Evolutionary conservation across 371 early-diverging fungal genomes (phyloP).

Genomic region (Mortierella sp.): DNA sequence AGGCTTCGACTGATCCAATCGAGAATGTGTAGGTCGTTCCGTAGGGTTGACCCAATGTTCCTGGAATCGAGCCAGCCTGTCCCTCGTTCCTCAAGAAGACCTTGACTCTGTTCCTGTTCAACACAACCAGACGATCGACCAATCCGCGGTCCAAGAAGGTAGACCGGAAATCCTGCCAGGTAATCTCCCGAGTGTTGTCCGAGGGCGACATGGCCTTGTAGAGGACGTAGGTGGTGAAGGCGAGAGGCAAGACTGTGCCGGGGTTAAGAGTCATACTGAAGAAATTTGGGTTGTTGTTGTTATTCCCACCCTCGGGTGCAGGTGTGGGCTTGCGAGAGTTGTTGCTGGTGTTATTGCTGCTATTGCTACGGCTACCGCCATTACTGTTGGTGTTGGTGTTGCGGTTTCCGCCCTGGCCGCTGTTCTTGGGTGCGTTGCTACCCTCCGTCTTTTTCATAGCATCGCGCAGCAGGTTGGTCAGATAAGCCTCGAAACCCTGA

Average conservation of each 20-base stretch:
- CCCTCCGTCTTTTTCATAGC: constrained; percentile 45
- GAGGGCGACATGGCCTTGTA: constrained; percentile 67
- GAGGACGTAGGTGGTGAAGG: constrained; percentile 66
- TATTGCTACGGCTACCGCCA: not conserved
- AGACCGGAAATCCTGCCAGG: constrained; percentile 94
- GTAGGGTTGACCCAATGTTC: constrained; percentile 57
- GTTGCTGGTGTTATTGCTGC: constrained; percentile 17
- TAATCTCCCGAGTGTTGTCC: constrained; percentile 78
- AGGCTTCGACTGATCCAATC: constrained; percentile 96
- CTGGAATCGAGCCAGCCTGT: constrained; percentile 59
- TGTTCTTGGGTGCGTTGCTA: constrained; percentile 29
- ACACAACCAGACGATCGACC: constrained; percentile 90
- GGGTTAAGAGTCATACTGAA: constrained; percentile 62
- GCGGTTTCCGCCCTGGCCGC: constrained; percentile 19
- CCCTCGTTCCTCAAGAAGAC: constrained; percentile 86
- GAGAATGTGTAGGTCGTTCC: constrained; percentile 79
- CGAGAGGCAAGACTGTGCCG: constrained; percentile 66
- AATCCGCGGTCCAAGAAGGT: constrained; percentile 92
- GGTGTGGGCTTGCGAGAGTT: constrained; percentile 22
- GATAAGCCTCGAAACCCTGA: constrained; percentile 59
- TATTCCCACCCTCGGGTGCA: constrained; percentile 22
- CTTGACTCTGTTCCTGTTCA: constrained; percentile 88
- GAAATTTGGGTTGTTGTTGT: constrained; percentile 24
- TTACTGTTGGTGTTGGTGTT: constrained; percentile 35
- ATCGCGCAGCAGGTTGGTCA: constrained; percentile 53